Base-by-base conservation (phyloP, 2,329 filamentous ascomycete genomes). In the Trichoderma breve region DNA sequence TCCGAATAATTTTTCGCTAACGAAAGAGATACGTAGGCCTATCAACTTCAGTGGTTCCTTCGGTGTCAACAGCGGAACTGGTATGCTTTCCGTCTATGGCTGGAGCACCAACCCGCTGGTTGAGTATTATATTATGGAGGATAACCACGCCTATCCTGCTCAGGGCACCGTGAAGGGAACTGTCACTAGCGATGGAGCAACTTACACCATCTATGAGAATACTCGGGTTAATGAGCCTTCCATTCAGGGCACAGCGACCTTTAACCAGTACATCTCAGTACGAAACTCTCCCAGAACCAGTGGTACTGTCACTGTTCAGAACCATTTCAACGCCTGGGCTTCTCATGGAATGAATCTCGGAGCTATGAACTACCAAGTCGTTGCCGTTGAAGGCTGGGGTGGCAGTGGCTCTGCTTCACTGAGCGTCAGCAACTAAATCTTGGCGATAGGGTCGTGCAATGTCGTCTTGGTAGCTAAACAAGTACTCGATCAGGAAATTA, bases 351-450 rank as follows among this genome's bases (percentile, higher is more conserved):
- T 88, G 77, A 81, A 79, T 30, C 76, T 89, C 12, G 87, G 87
- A 3, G 81, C 74, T 51, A 81, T 83, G 74, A 81, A 88, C 78
- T 89, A 89, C 77, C 83, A 85, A 81, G 87, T 89, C 73, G 79
- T 88, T 24, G 86, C 86, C 15, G 86, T 85, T 1, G 87, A 88
- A 78, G 86, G 85, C 4, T 87, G 87, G 78, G 79, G 81, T 73
- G 86, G 85, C 79, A 83, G 80, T 72, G 86, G 87, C 0, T 81
- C 79, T 65, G 81, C 86, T 55, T 79, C 75, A 62, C 86, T 88
- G 73, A 86, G 82, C 65, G 84, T 87, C 21, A 80, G 3, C 86
- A 87, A 80, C 30, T 71, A 71, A 21, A 28, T 7, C 9, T 7
- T 1, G 34, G 15, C 24, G 24, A n/a, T 66, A 3, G 28, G 1